These are phyloP conservation scores for Podospora australis DNA, from an alignment of 495 filamentous ascomycete genomes.

Conservation along the genomic window DNA sequence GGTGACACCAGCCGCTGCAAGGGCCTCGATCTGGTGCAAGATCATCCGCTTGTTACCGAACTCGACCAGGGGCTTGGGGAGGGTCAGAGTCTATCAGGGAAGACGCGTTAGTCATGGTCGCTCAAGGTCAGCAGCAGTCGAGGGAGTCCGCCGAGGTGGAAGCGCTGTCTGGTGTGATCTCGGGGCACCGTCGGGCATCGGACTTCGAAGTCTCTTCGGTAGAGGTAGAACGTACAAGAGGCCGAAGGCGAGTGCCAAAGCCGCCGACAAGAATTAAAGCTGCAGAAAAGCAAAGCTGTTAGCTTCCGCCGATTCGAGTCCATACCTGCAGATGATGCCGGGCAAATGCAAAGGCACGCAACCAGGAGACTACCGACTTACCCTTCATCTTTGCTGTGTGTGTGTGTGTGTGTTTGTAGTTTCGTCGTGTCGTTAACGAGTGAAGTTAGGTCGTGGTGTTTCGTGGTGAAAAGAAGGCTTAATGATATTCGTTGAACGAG, in stretches of 20 bases:
- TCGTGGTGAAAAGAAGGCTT: constrained; percentile 10
- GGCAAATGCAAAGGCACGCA: background rate
- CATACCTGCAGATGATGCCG: background rate
- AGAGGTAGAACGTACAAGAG: constrained; percentile 65
- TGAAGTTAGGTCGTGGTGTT: constrained; percentile 6
- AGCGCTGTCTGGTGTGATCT: background rate
- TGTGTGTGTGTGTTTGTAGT: background rate
- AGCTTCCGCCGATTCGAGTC: constrained; percentile 18
- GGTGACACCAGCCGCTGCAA: constrained; percentile 92
- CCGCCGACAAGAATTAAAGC: constrained; percentile 99
- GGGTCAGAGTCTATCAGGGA: constrained; percentile 72
- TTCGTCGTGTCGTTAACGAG: background rate
- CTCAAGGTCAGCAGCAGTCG: background rate
- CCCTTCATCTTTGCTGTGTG: constrained; percentile 44
- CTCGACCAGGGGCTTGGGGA: constrained; percentile 95
- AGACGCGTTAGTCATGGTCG: constrained; percentile 20
- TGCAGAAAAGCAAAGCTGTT: constrained; percentile 35
- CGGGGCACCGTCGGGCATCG: constrained; percentile 12
- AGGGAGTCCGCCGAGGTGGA: background rate
- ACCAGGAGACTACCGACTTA: constrained; percentile 25
- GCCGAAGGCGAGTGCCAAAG: constrained; percentile 96
- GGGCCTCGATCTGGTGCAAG: constrained; percentile 90
- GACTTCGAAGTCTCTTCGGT: background rate
- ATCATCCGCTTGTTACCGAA: constrained; percentile 99
- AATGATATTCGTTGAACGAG: constrained; percentile 26